These are phyloP conservation scores for Fusarium concolor DNA, from an alignment of 2,329 filamentous ascomycete species.

Conservation along the genomic window DNA sequence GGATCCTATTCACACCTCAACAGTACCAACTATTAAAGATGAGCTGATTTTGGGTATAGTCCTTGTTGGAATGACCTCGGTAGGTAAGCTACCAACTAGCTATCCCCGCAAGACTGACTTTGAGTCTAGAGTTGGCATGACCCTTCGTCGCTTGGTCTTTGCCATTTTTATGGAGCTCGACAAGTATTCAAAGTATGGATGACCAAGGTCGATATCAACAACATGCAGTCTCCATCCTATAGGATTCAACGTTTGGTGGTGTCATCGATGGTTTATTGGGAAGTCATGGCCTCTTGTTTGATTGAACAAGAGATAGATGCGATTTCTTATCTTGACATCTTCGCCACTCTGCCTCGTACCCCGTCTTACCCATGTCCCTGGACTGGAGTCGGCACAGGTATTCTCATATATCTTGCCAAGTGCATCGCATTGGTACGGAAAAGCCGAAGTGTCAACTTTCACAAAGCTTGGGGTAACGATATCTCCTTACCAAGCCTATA, in stretches of 20 bases:
- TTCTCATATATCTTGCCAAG: slow-evolving; percentile 18
- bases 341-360: neutral
- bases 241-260: slow-evolving; percentile 10
- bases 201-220: neutral
- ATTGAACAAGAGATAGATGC: slow-evolving; percentile 21
- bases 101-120: neutral
- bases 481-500: too few relatives aligned
- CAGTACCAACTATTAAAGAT: slow-evolving; percentile 1
- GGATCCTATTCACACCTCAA: too few relatives aligned
- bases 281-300: slow-evolving; percentile 27
- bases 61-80: slow-evolving; percentile 35
- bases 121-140: slow-evolving; percentile 23
- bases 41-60: slow-evolving; percentile 26
- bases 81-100: neutral
- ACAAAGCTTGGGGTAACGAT: too few relatives aligned
- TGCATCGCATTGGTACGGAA: neutral
- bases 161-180: slow-evolving; percentile 25
- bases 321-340: slow-evolving; percentile 23
- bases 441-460: neutral
- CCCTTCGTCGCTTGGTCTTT: slow-evolving; percentile 12
- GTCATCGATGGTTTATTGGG: slow-evolving; percentile 38
- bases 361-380: slow-evolving; percentile 26
- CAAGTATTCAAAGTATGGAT: slow-evolving; percentile 28
- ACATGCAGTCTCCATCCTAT: neutral
- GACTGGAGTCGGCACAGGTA: slow-evolving; percentile 23